A percentile compares a stretch with the other conserved stretches of the same genome.
These are phyloP conservation scores for Dissophora ornata DNA, from an alignment of 192 early-diverging fungal species.

Conservation along the genomic window DNA sequence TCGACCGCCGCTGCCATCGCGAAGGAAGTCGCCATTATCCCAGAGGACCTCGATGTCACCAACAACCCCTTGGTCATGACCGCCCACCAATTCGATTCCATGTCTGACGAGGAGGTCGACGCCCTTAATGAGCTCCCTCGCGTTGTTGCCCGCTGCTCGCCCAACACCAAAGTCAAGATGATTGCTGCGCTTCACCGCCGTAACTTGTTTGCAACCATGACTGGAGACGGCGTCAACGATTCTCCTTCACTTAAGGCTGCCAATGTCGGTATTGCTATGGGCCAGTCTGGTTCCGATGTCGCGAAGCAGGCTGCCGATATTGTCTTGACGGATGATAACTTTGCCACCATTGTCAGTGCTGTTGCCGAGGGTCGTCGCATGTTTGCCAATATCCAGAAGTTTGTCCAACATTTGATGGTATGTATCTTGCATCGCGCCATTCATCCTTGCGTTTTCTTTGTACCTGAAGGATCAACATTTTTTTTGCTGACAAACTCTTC, in stretches of 20 bases:
- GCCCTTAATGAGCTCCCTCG: conserved; percentile 79
- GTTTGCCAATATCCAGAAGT: conserved; percentile 81
- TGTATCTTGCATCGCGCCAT: background rate
- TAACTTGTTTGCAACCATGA: conserved; percentile 81
- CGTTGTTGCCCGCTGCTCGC: conserved; percentile 94
- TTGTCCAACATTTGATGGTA: conserved; percentile 74
- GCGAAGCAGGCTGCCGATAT: conserved; percentile 94
- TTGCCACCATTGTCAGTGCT: conserved; percentile 83
- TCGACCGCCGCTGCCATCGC: conserved; percentile 93
- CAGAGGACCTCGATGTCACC: conserved; percentile 61
- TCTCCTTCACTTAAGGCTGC: conserved; percentile 78
- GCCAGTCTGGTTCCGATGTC: conserved; percentile 90
- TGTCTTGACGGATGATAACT: conserved; percentile 85
- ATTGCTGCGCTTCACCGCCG: conserved; percentile 88
- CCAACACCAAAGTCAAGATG: conserved; percentile 97
- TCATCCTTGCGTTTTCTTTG: too few relatives aligned
- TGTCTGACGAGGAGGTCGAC: conserved; percentile 83
- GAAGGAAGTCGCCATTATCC: conserved; percentile 61
- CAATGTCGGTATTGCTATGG: conserved; percentile 89
- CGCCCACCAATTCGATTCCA: conserved; percentile 85
- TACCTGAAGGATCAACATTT: too few relatives aligned
- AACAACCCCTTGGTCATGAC: conserved; percentile 76
- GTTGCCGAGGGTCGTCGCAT: conserved; percentile 84
- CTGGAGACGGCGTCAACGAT: conserved; percentile 85
- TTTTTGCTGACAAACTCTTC: too few relatives aligned